phyloP scores from a whole-genome alignment of 2,329 filamentous ascomycete genomes.

The Dactylellina parvicollis region DNA sequence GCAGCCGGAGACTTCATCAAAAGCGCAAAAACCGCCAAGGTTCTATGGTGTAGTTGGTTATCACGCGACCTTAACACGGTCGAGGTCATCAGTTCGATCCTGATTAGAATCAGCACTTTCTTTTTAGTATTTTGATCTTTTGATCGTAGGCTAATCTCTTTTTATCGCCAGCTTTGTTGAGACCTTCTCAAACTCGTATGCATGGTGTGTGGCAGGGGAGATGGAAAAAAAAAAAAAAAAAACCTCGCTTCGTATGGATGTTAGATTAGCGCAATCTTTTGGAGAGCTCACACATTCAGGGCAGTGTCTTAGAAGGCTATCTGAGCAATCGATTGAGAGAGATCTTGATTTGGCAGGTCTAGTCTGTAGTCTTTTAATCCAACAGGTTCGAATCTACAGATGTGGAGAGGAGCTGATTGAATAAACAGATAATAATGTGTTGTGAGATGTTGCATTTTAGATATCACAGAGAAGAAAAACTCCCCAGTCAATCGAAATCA shows the following conservation, averaged over 20 bases:
- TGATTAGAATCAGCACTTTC: slow-evolving; percentile 51
- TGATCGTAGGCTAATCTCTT: slow-evolving; percentile 1
- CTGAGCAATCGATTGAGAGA: no score
- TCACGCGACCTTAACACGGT: slow-evolving; percentile 55
- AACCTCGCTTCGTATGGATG: no score
- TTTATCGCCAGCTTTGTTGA: background rate
- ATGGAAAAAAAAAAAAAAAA: background rate
- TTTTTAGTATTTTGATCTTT: slow-evolving; percentile 17
- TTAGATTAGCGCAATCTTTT: no score
- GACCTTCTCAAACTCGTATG: background rate
- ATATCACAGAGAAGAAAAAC: background rate
- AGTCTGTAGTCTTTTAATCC: no score
- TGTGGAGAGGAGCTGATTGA: no score
- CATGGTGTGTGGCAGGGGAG: background rate
- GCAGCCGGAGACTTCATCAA: background rate
- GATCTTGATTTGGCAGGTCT: no score
- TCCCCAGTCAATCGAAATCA: no score
- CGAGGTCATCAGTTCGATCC: slow-evolving; percentile 55
- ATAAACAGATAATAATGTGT: background rate
- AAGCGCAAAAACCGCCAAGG: slow-evolving; percentile 28
- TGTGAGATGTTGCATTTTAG: slow-evolving; percentile 1
- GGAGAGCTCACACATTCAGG: no score
- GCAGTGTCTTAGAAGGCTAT: no score
- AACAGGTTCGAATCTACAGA: no score
- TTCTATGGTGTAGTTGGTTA: slow-evolving; percentile 55